These are phyloP conservation scores for Calonectria leucothoes DNA, from an alignment of 2,329 filamentous ascomycete species.

Conservation along the genomic window DNA sequence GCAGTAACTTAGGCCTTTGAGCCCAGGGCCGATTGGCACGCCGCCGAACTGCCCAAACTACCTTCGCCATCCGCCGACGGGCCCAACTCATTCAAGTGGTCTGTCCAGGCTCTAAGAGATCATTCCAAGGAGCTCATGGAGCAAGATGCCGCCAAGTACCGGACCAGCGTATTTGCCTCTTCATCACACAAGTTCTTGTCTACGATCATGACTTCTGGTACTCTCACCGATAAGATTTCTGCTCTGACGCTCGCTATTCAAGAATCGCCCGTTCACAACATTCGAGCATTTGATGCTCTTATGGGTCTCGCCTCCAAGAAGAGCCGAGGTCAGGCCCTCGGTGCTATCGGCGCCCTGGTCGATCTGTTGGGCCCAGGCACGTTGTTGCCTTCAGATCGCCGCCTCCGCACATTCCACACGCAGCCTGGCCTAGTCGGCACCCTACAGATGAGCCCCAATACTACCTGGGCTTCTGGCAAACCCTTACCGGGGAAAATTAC, in stretches of 20 bases:
- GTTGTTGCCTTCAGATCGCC: conserved; percentile 84
- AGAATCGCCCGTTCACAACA: conserved; percentile 94
- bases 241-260: conserved; percentile 94
- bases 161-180: conserved; percentile 78
- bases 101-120: conserved; percentile 67
- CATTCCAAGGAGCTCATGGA: conserved; percentile 82
- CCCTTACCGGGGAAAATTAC: conserved; percentile 79
- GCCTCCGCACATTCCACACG: conserved; percentile 80
- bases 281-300: conserved; percentile 87
- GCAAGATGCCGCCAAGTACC: conserved; percentile 81
- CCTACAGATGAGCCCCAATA: conserved; percentile 70
- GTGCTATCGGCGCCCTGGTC: conserved; percentile 92
- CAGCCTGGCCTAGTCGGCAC: conserved; percentile 82
- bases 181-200: conserved; percentile 97
- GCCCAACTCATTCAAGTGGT: conserved; percentile 53
- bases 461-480: conserved; percentile 75
- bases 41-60: conserved; percentile 55
- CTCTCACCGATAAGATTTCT: conserved; percentile 95
- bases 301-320: conserved; percentile 89
- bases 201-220: conserved; percentile 96
- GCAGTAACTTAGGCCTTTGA: conserved; percentile 62
- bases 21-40: conserved; percentile 69
- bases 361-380: conserved; percentile 93
- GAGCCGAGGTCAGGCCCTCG: conserved; percentile 91
- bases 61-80: conserved; percentile 59